A percentile compares a stretch with the other conserved stretches of the same genome.
Conservation (phyloP, 2,329 filamentous ascomycete genomes). For the Alternaria solani region DNA sequence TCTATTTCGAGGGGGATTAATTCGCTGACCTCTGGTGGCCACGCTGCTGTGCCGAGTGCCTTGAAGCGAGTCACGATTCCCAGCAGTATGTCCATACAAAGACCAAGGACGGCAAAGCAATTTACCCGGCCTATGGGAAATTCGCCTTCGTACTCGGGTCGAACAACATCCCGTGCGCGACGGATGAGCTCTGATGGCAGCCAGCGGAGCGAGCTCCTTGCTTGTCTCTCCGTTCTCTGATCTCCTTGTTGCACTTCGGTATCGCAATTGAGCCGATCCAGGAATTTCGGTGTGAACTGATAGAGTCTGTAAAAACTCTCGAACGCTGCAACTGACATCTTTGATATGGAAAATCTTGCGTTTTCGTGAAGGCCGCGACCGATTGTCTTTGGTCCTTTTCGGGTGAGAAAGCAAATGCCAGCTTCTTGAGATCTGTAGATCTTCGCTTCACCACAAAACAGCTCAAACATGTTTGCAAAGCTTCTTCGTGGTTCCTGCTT, state of each 20-base stretch:
- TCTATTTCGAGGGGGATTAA: no score
- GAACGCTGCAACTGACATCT: no score
- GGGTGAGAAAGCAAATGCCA: no score
- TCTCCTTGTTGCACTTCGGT: no score
- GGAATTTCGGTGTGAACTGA: no score
- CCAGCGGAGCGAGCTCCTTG: not conserved
- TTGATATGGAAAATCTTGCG: no score
- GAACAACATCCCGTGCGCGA: not conserved
- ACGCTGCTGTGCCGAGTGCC: not conserved
- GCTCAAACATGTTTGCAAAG: not conserved
- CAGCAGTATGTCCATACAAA: not conserved
- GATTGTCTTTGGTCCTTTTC: no score
- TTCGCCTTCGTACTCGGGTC: not conserved
- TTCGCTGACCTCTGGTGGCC: no score
- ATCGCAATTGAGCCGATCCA: not conserved
- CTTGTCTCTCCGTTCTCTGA: no score
- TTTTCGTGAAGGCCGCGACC: no score
- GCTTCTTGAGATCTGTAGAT: fast-evolving
- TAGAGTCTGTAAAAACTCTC: no score
- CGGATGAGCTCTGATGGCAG: not conserved
- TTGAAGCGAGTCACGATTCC: not conserved
- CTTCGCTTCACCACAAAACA: not conserved
- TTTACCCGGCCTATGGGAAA: not conserved
- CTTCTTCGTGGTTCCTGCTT: not conserved
- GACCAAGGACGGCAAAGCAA: not conserved